phyloP scores from a whole-genome alignment of 2,329 filamentous ascomycete species.

The Aspergillus viridinutans region DNA sequence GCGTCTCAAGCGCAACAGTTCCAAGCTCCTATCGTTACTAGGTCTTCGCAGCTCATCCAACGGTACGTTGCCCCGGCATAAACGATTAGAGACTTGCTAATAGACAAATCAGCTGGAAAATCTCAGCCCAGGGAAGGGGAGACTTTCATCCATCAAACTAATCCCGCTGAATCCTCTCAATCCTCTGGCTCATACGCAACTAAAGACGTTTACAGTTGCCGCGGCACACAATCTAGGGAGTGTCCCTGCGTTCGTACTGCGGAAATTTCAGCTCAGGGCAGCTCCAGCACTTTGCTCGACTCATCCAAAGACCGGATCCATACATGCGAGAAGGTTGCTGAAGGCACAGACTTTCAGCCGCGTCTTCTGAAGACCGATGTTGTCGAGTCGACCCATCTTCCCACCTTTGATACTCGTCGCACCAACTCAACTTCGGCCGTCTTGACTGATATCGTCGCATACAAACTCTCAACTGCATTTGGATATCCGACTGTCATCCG shows the following conservation, averaged over 20 bases:
- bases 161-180: neutral
- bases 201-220: neutral
- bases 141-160: neutral
- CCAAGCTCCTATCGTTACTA: slow-evolving; percentile 35
- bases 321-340: neutral
- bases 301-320: neutral
- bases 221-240: neutral
- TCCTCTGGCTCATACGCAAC: neutral
- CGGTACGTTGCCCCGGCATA: slow-evolving; percentile 13
- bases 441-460: slow-evolving; percentile 32
- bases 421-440: slow-evolving; percentile 25
- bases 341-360: neutral
- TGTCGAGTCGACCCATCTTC: neutral
- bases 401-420: slow-evolving; percentile 6
- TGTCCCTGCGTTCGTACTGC: neutral
- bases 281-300: neutral
- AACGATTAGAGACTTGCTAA: neutral
- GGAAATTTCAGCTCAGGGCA: neutral
- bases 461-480: slow-evolving; percentile 37
- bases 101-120: neutral
- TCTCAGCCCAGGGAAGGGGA: neutral
- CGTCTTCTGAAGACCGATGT: slow-evolving; percentile 1
- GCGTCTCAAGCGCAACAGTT: slow-evolving; percentile 33
- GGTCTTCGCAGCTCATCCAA: slow-evolving; percentile 25
- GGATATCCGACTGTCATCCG: slow-evolving; percentile 39